Percentiles rank a stretch among this genome's conserved stretches.
These are phyloP conservation scores for Apiotrichum brassicae DNA, from an alignment of 1,284 basidiomycete species.

Conservation along the genomic window DNA sequence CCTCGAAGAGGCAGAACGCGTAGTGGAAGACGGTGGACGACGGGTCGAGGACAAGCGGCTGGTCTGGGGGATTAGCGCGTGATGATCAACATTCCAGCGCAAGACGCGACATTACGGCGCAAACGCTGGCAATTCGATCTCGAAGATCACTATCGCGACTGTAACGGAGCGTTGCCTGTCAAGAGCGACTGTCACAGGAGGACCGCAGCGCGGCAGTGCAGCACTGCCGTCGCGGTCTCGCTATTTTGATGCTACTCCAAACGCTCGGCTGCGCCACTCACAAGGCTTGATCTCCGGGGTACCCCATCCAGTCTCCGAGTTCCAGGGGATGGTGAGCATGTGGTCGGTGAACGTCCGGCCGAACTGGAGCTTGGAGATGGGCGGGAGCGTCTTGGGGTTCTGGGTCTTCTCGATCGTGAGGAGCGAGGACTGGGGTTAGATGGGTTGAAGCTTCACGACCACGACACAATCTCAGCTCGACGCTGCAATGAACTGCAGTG, in stretches of 20 bases:
- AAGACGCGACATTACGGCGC: background rate
- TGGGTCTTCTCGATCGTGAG: constrained; percentile 53
- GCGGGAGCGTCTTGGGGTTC: constrained; percentile 45
- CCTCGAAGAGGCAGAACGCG: constrained; percentile 75
- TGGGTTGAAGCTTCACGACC: too few relatives aligned
- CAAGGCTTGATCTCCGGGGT: constrained; percentile 77
- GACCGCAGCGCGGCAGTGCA: background rate
- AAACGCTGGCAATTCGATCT: too few relatives aligned
- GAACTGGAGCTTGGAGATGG: constrained; percentile 49
- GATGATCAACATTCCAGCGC: background rate
- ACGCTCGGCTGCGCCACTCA: too few relatives aligned
- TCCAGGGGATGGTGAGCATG: constrained; percentile 85
- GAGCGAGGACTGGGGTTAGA: constrained; percentile 49
- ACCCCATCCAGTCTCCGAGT: constrained; percentile 67
- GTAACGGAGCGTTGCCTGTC: too few relatives aligned
- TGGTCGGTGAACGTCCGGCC: constrained; percentile 70
- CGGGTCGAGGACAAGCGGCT: constrained; percentile 69
- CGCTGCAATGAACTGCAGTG: too few relatives aligned
- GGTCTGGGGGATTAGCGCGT: constrained; percentile 52
- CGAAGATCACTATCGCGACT: too few relatives aligned
- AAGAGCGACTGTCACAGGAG: too few relatives aligned
- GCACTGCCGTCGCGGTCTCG: too few relatives aligned
- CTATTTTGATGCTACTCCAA: too few relatives aligned
- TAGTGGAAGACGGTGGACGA: constrained; percentile 89
- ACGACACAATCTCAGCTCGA: too few relatives aligned